These are phyloP conservation scores for Paspalum vaginatum DNA, from an alignment of 176 grass and related monocot species.

Conservation along the genomic window DNA sequence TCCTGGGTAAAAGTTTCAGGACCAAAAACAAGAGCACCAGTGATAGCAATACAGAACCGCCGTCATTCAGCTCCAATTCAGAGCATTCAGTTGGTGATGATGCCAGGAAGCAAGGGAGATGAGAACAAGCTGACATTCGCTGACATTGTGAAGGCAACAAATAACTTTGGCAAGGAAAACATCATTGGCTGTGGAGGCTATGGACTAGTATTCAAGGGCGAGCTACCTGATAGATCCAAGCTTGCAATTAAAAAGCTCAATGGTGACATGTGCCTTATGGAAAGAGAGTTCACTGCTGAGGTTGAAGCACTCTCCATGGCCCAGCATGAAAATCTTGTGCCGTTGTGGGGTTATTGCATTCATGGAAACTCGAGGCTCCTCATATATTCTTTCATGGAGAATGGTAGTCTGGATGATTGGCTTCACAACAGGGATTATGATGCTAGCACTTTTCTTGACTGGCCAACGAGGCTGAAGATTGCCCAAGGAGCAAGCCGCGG, in stretches of 20 bases:
- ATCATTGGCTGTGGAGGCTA: background rate
- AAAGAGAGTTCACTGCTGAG: background rate
- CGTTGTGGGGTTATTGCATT: background rate
- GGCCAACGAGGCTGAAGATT: constrained; percentile 51
- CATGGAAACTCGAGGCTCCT: background rate
- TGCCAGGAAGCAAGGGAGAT: background rate
- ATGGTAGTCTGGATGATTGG: constrained; percentile 75
- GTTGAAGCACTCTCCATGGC: background rate
- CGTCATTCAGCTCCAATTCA: background rate
- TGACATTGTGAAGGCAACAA: background rate
- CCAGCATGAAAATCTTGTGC: background rate
- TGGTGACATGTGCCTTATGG: background rate
- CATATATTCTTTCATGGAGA: background rate
- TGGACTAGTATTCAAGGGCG: background rate
- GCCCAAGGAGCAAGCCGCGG: constrained; percentile 51
- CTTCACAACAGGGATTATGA: constrained; percentile 55
- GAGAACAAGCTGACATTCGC: background rate
- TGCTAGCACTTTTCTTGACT: constrained; percentile 49
- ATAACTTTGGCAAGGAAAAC: background rate
- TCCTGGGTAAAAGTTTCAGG: no score
- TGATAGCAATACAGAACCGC: no score
- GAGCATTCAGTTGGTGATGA: background rate
- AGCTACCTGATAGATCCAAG: background rate
- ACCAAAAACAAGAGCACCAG: no score
- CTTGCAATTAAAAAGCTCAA: background rate